These are phyloP conservation scores for Rubroboletus pulcherrimus DNA, from an alignment of 768 basidiomycete genomes.

Conservation along the genomic window DNA sequence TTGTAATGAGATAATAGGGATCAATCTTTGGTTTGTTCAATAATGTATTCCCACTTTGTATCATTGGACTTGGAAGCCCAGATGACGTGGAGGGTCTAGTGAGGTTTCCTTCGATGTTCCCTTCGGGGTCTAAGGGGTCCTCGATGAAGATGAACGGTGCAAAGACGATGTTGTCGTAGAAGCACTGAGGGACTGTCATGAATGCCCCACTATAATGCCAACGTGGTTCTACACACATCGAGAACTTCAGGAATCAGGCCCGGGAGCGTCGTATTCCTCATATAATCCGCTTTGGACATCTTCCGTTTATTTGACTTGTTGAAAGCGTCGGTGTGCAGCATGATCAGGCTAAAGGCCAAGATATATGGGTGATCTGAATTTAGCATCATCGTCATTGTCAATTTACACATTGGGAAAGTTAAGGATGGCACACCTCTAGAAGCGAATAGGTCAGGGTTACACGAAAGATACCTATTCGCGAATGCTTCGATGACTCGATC, in stretches of 20 bases:
- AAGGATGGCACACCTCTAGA: slow-evolving; percentile 56
- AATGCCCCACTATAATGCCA: not conserved
- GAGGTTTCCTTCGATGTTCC: slow-evolving; percentile 38
- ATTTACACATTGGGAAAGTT: not conserved
- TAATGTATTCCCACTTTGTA: slow-evolving; percentile 34
- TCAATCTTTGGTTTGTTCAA: slow-evolving; percentile 73
- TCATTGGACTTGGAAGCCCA: slow-evolving; percentile 28
- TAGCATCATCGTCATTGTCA: not conserved
- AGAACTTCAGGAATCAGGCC: slow-evolving; percentile 80
- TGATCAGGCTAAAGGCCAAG: slow-evolving; percentile 94
- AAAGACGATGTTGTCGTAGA: slow-evolving; percentile 95
- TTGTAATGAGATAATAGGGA: slow-evolving; percentile 86
- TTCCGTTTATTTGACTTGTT: slow-evolving; percentile 97
- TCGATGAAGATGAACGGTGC: slow-evolving; percentile 97
- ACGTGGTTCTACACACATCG: slow-evolving; percentile 53
- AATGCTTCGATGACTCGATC: slow-evolving; percentile 97
- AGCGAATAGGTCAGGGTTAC: slow-evolving; percentile 78
- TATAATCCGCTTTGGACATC: slow-evolving; percentile 93
- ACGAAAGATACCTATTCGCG: slow-evolving; percentile 74
- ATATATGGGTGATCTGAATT: slow-evolving; percentile 87
- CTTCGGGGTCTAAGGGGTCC: slow-evolving; percentile 73
- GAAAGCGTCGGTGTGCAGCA: slow-evolving; percentile 98
- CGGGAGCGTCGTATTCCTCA: slow-evolving; percentile 87
- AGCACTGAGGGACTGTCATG: slow-evolving; percentile 52
- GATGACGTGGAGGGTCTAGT: slow-evolving; percentile 39